Evolutionary conservation across 768 basidiomycete species (phyloP), one percentile per base, ranked within the genome.

Genomic region (Clitopilus passeckerianus): DNA sequence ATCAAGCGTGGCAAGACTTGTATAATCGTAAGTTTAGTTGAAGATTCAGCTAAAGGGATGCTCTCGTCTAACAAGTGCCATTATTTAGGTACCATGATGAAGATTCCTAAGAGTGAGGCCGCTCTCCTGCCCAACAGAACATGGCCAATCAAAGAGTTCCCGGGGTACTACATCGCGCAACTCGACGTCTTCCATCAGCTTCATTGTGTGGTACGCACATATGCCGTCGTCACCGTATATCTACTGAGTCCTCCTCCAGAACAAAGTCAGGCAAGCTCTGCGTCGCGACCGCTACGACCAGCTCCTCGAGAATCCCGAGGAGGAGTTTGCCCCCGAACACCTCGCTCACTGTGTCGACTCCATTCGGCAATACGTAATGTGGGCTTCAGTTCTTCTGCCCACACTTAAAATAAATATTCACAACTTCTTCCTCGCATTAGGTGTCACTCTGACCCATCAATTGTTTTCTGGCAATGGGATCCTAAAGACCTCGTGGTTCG

Each of bases 181-280:
- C 64, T 70, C 10, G 66, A 69, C 22, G 67, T 71, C 5, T 71
- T 68, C 60, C 71, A 71, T 50, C 66, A 70, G 52, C 61, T 71
- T 10, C 71, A 71, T 60, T 73, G 72, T 54, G 53, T 72, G 59
- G 72, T 73, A 23, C 12, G 18, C 8, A 27, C 37, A n/a, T 35
- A 24, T 12, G 34, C 22, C 33, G 53, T 55, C 10, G 16, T 34
- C 9, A 23, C 12, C 35, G 33, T 23, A 5, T 6, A 18, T 6
- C 35, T 10, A n/a, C 33, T 34, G 18, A 14, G 9, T 23, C 35
- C 22, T 5, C 14, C 12, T 27, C 35, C 16, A 68, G 67, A 65
- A 68, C 52, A 59, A 60, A 18, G 58, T 68, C 18, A 46, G 66
- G 33, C 56, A 60, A 22, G 63, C 65, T 7, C 59, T 68, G 16